These are phyloP conservation scores for Bidens hawaiensis DNA, from an alignment of 140 eudicot genomes.

Conservation along the genomic window DNA sequence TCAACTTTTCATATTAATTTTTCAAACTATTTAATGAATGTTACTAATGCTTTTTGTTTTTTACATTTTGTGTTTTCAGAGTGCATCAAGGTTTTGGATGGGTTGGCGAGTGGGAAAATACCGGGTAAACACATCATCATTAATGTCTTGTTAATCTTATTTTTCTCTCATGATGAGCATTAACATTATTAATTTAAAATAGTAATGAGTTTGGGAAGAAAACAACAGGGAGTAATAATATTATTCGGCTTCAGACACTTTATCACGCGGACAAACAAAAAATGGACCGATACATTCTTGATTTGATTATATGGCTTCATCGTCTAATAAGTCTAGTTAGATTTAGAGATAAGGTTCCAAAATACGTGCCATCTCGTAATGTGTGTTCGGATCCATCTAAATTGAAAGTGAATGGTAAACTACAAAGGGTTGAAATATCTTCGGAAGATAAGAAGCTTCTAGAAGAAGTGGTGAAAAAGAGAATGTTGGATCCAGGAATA, in stretches of 20 bases:
- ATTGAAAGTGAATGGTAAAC: no score
- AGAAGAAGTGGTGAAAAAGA: conserved; percentile 51
- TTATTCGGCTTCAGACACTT: conserved; percentile 77
- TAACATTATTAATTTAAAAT: no score
- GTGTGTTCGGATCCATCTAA: no score
- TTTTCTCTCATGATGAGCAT: no score
- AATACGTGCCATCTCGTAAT: no score
- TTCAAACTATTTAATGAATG: not conserved
- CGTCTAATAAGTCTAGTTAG: no score
- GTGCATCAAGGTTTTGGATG: conserved; percentile 98
- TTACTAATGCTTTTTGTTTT: not conserved
- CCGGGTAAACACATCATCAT: conserved; percentile 48
- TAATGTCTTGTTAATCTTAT: no score
- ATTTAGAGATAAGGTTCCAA: no score
- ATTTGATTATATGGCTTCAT: no score
- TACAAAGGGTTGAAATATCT: conserved; percentile 35
- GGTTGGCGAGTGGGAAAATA: conserved; percentile 97
- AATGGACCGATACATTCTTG: conserved; percentile 46
- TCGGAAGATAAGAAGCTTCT: conserved; percentile 57
- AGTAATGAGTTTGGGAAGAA: no score
- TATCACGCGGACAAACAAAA: conserved; percentile 80
- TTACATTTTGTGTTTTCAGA: no score
- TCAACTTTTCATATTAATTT: no score
- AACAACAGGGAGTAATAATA: conserved; percentile 28
- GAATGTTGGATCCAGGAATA: conserved; percentile 43